Percentiles rank a stretch among this genome's conserved stretches.
phyloP scores from a whole-genome alignment of 805 yeast species.

The Ogataea trehalophila region DNA sequence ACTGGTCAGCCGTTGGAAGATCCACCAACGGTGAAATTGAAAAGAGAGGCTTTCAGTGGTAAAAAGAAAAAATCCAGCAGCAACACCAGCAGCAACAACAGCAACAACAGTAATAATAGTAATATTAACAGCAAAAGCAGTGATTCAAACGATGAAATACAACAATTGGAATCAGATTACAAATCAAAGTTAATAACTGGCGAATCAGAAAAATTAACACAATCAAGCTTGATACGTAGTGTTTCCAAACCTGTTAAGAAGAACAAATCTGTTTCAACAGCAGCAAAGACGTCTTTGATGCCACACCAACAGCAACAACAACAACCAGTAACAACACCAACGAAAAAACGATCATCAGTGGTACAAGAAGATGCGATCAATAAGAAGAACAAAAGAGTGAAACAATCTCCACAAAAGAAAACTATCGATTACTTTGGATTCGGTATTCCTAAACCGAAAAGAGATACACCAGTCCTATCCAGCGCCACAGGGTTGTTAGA shows the following conservation, averaged over 20 bases:
- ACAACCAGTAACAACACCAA: constrained; percentile 2
- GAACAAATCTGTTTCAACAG: constrained; percentile 1
- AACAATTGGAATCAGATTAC: constrained; percentile 14
- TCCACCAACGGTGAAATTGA: constrained; percentile 58
- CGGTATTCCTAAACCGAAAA: constrained; percentile 6
- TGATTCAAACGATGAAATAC: constrained; percentile 5
- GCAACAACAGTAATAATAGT: not conserved
- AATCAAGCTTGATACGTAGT: constrained; percentile 25
- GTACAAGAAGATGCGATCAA: not conserved
- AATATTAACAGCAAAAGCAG: constrained; percentile 7
- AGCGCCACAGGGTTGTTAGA: not conserved
- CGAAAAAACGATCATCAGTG: not conserved
- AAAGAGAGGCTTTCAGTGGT: constrained; percentile 53
- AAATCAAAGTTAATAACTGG: constrained; percentile 15
- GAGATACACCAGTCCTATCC: constrained; percentile 7
- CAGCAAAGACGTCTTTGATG: constrained; percentile 9
- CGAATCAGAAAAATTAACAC: constrained; percentile 12
- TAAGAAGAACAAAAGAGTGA: constrained; percentile 17
- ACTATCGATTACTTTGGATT: constrained; percentile 6
- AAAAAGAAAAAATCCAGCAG: constrained; percentile 28
- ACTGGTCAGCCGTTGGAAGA: constrained; percentile 73
- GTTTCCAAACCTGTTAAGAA: constrained; percentile 12
- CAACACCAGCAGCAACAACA: constrained; percentile 13
- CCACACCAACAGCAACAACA: constrained; percentile 10
- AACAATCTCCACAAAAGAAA: constrained; percentile 20